Conservation (phyloP, 2,329 filamentous ascomycete species). For the Neocucurbitaria cava region DNA sequence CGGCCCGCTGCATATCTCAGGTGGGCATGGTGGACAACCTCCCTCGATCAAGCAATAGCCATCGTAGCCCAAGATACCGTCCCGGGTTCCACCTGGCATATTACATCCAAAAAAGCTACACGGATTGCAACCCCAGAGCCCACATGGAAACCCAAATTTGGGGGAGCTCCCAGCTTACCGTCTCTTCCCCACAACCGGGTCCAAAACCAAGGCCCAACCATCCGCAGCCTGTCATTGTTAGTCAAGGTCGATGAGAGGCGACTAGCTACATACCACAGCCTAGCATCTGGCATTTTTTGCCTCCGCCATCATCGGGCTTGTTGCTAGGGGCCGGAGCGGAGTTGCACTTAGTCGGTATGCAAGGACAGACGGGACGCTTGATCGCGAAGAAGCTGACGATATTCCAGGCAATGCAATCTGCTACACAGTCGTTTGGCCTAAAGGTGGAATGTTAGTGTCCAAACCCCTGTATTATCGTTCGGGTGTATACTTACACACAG, state of each 20-base stretch:
- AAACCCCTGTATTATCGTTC: too few species aligned
- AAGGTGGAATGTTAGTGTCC: not conserved
- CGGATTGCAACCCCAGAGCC: conserved; percentile 27
- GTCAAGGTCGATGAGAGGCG: not conserved
- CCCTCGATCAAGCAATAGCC: conserved; percentile 20
- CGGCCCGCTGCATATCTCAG: conserved; percentile 16
- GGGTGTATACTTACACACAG: conserved; percentile 4
- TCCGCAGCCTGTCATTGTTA: conserved; percentile 19
- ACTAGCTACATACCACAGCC: conserved; percentile 17
- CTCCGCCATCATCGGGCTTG: not conserved
- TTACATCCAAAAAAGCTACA: conserved; percentile 24
- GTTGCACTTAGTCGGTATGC: conserved; percentile 15
- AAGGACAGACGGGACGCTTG: conserved; percentile 20
- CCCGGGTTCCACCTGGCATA: conserved; percentile 7
- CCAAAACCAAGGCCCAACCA: conserved; percentile 32
- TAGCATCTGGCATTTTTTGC: conserved; percentile 21
- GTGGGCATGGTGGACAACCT: conserved; percentile 26
- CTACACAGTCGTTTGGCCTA: conserved; percentile 17
- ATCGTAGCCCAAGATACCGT: conserved; percentile 13
- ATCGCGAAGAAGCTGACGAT: conserved; percentile 5
- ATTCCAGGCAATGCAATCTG: conserved; percentile 10
- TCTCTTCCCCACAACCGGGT: conserved; percentile 16
- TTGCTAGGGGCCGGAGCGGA: not conserved
- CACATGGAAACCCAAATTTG: conserved; percentile 1
- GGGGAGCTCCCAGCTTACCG: not conserved